These are phyloP conservation scores for Mikania micrantha DNA, from an alignment of 129 eudicot species.

Conservation along the genomic window DNA sequence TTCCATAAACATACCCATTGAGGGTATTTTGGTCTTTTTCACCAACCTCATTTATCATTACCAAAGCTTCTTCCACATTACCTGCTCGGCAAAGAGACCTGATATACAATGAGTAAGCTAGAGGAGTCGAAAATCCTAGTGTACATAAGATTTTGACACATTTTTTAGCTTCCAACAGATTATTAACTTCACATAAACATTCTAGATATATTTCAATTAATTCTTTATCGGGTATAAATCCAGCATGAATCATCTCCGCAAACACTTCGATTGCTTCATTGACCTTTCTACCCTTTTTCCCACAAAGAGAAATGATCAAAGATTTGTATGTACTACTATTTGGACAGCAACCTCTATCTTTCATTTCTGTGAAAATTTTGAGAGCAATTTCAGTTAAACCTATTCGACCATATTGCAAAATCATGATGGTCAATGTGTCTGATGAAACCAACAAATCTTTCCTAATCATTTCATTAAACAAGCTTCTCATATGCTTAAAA, in stretches of 20 bases:
- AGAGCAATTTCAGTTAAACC: slow-evolving; percentile 77
- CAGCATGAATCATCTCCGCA: slow-evolving; percentile 49
- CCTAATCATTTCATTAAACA: slow-evolving; percentile 66
- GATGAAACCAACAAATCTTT: slow-evolving; percentile 49
- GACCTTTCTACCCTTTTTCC: slow-evolving; percentile 66
- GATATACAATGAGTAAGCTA: slow-evolving; percentile 53
- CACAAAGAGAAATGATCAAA: slow-evolving; percentile 75
- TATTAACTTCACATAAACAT: slow-evolving; percentile 62
- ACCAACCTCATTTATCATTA: slow-evolving; percentile 38
- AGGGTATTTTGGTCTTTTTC: slow-evolving; percentile 37
- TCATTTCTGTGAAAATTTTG: slow-evolving; percentile 59
- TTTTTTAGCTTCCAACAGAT: slow-evolving; percentile 41
- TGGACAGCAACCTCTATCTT: slow-evolving; percentile 54
- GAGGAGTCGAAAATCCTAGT: slow-evolving; percentile 47
- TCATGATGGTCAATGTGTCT: slow-evolving; percentile 88
- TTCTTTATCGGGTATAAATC: slow-evolving; percentile 65
- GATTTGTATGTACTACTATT: slow-evolving; percentile 55
- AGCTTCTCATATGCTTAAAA: slow-evolving; percentile 66
- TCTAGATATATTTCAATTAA: slow-evolving; percentile 52
- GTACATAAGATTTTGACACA: slow-evolving; percentile 41
- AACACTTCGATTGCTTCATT: slow-evolving; percentile 52
- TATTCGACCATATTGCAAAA: slow-evolving; percentile 74
- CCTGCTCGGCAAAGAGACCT: slow-evolving; percentile 78
- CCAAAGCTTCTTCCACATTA: slow-evolving; percentile 62
- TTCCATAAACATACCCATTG: slow-evolving; percentile 53